Evolutionary conservation across 306 rosid genomes (phyloP), one percentile per base, ranked within the genome.

Genomic region (Geum urbanum): DNA sequence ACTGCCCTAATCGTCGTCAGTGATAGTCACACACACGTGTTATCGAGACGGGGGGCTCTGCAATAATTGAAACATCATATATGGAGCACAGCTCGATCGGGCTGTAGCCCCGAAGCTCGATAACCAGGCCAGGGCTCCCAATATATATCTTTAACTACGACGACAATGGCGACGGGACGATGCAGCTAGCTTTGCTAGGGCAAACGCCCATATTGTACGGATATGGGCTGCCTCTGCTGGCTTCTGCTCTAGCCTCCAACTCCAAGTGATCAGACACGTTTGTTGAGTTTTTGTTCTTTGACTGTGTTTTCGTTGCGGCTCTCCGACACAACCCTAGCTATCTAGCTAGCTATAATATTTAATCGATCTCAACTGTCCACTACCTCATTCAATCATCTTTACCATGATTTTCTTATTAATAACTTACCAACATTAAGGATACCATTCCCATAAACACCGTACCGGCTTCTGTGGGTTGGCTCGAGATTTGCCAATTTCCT

Each of bases 171-270:
- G 71, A 77, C 59, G 74, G 54, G 39, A 7, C 55, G 70, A 50
- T 2, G 72, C 35, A 9, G 18, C 27, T 40, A 27, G 41, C 37
- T 32, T 32, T 11, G 11, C 71, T 62, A 65, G 41, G 72, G 74
- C 79, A 74, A 69, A 56, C 54, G 39, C 64, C 82, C 82, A 78
- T 79, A 74, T 76, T 86, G 84, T 82, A 0, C 79, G 82, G 82
- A 51, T 72, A 54, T 43, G 48, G 41, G 18, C 32, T 50, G 37
- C 19, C 4, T 22, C 64, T 55, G 37, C 37, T 32, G 37, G 37
- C 37, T 32, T 32, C 37, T 32, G 3, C 37, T 2, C 37, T 32
- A 32, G 3, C 37, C 37, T 32, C 37, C 37, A 57, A 20, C 37
- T 32, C 37, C 37, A 57, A 20, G 74, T 47, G 43, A 49, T 22